Conservation (phyloP, 169 alveolate species). For the Miamiensis avidus region DNA sequence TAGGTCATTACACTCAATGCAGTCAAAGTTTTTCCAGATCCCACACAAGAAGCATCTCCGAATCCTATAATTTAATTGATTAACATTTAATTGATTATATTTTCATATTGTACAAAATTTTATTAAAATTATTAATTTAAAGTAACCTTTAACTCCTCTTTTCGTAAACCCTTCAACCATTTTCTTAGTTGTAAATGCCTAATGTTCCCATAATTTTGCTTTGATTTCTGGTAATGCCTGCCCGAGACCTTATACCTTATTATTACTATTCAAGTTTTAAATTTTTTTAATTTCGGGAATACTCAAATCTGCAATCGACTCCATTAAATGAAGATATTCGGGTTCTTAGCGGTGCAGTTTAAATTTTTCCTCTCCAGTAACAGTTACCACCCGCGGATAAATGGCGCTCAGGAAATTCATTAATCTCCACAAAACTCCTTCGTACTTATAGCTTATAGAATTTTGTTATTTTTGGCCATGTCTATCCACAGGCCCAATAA, state of each 20-base stretch:
- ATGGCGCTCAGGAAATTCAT: neutral
- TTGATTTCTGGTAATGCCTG: neutral
- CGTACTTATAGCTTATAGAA: neutral
- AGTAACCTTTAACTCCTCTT: neutral
- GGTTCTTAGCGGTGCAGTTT: neutral
- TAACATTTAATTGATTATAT: no score
- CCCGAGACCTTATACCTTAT: neutral
- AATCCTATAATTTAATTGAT: no score
- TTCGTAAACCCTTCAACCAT: neutral
- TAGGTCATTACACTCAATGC: neutral
- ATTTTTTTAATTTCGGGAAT: no score
- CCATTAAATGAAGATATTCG: neutral
- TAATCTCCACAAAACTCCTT: neutral
- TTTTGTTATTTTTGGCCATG: neutral
- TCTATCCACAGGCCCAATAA: neutral
- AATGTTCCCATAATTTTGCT: conserved; percentile 3
- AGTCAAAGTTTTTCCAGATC: neutral
- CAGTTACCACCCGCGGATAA: neutral
- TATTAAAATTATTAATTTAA: no score
- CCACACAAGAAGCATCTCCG: conserved; percentile 5
- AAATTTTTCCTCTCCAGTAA: neutral
- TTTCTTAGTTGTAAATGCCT: neutral
- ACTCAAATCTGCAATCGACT: neutral
- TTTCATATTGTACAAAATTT: no score
- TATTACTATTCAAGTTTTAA: neutral